Percentiles rank a stretch among this genome's conserved stretches.
These are phyloP conservation scores for Porcisia hertigi DNA, from an alignment of 208 protist species.

Conservation along the genomic window DNA sequence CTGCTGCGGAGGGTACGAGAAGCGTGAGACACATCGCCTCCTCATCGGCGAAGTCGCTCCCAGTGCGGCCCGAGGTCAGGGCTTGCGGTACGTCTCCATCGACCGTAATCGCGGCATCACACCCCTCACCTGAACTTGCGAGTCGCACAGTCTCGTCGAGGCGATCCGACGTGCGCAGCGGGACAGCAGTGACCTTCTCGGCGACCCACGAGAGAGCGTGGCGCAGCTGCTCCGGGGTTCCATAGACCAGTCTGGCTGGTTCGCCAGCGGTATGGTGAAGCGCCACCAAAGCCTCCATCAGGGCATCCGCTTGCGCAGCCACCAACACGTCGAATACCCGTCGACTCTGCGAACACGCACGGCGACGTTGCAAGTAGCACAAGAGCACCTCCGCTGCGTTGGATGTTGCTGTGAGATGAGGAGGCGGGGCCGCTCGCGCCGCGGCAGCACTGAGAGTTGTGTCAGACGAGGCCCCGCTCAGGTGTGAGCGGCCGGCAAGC, in stretches of 20 bases:
- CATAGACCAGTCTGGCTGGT: constrained; percentile 18
- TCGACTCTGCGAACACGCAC: constrained; percentile 1
- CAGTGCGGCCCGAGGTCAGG: not conserved
- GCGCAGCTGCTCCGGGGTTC: constrained; percentile 23
- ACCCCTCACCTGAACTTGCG: not conserved
- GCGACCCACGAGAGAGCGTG: constrained; percentile 26
- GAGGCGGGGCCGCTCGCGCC: not conserved
- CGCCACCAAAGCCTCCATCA: constrained; percentile 3
- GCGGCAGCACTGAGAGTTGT: not conserved
- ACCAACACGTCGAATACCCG: constrained; percentile 15
- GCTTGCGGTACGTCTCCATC: not conserved
- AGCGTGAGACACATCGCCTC: constrained; percentile 2
- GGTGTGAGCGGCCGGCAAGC: not conserved
- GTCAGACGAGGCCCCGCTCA: not conserved
- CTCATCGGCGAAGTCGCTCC: not conserved
- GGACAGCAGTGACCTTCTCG: constrained; percentile 2
- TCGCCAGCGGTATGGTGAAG: constrained; percentile 21
- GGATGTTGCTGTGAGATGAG: not conserved
- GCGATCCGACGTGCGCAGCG: not conserved
- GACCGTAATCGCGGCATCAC: not conserved
- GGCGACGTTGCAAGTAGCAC: constrained; percentile 9
- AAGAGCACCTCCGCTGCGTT: constrained; percentile 2
- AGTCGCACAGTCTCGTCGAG: not conserved
- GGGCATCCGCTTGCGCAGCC: constrained; percentile 18
- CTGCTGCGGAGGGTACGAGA: not conserved